These are phyloP conservation scores for Pulicaria dysenterica DNA, from an alignment of 129 eudicot species.

Conservation along the genomic window DNA sequence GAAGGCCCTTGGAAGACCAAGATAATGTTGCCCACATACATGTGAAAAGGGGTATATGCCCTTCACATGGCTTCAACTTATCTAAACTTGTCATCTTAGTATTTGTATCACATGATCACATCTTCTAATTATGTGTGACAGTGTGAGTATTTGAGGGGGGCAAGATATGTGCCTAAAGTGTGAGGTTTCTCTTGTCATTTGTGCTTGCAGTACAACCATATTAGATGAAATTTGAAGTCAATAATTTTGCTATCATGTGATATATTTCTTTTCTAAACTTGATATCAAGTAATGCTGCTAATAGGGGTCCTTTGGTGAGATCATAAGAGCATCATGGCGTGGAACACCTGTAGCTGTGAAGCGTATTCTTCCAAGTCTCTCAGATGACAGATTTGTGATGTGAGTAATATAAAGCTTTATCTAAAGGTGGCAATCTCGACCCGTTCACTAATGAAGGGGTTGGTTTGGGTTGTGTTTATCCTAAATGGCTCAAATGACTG, in stretches of 20 bases:
- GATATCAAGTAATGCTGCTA: conserved; percentile 22
- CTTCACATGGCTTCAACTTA: too few species aligned
- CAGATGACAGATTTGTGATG: conserved; percentile 93
- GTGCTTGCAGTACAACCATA: conserved; percentile 5
- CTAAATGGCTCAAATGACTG: background rate
- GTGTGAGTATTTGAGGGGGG: conserved; percentile 17
- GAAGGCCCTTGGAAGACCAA: too few species aligned
- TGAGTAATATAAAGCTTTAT: conserved; percentile 37
- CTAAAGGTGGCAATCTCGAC: background rate
- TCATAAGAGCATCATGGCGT: conserved; percentile 87
- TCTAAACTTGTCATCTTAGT: background rate
- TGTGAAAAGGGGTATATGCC: conserved; percentile 12
- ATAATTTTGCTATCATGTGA: conserved; percentile 17
- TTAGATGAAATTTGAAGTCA: background rate
- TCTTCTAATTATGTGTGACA: conserved; percentile 1
- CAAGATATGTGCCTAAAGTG: background rate
- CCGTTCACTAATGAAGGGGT: background rate
- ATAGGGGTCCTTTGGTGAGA: conserved; percentile 98
- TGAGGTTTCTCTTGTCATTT: conserved; percentile 6
- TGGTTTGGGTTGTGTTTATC: background rate
- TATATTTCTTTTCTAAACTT: conserved; percentile 3
- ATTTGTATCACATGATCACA: background rate
- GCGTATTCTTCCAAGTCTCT: conserved; percentile 94
- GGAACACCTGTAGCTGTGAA: conserved; percentile 99
- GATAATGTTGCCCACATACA: background rate